Base-by-base conservation (phyloP, 345 rosid genomes). In the Salix udensis region DNA sequence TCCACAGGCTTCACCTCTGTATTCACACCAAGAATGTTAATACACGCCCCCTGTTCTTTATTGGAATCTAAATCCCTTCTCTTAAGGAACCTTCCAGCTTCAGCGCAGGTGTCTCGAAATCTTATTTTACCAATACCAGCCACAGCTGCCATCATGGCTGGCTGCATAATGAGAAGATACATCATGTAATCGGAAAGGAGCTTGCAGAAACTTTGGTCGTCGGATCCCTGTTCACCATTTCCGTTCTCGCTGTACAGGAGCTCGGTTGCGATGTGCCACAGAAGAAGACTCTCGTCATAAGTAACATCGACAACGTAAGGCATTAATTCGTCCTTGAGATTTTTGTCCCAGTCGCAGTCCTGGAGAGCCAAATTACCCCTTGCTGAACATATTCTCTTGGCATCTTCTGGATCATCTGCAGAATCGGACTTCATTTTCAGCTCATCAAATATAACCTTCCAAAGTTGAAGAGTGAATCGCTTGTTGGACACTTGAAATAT, bases 181-280 rank as follows among this genome's bases (percentile, higher is more conserved):
- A 86, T 18, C 90, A 89, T 88, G 86, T 89, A 91, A 81, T 91
- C 92, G 0, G 92, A 86, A 0, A 91, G 74, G 5, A 73, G 61
- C 82, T 90, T 89, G 78, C 91, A 84, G 64, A 28, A 79, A 71
- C 77, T 84, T 18, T 14, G 31, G 7, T 65, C 23, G 15, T 12
- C 37, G 6, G 31, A 16, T 16, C 31, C 6, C 21, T 16, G 37
- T 5, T 16, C 24, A 1, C 11, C 9, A 9, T 5, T n/a, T 2
- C 44, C 23, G 2, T 75, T 40, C 0, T 65, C 64, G 21, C 80
- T 73, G 86, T 77, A 87, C 46, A 86, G 65, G 40, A 90, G 83
- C 72, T 89, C 91, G 5, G 92, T 90, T 21, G 94, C 91, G 24
- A 90, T 74, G 69, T 90, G 94, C 91, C 92, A 76, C 58, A 30